These are phyloP conservation scores for Lipomyces lipofer DNA, from an alignment of 805 yeast genomes.

Conservation along the genomic window DNA sequence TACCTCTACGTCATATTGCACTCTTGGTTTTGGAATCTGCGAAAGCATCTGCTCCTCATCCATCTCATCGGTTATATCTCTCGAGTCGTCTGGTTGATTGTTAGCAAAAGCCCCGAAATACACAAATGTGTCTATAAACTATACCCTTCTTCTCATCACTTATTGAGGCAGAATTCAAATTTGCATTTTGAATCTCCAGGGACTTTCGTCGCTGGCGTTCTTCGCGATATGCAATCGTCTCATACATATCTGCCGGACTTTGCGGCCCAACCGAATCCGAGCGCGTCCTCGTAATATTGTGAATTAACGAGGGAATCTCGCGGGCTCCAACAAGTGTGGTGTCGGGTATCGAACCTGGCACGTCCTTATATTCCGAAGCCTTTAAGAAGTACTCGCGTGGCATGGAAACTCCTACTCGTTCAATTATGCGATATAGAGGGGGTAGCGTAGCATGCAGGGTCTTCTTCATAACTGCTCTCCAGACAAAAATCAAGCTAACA, in stretches of 20 bases:
- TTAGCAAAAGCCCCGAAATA: too few relatives aligned
- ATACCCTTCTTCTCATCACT: neutral
- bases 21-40: constrained; percentile 39
- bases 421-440: constrained; percentile 53
- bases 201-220: constrained; percentile 31
- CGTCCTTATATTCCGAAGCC: constrained; percentile 41
- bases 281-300: constrained; percentile 35
- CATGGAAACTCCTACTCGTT: constrained; percentile 42
- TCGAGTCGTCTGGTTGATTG: neutral
- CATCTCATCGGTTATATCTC: constrained; percentile 14
- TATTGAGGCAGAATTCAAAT: neutral
- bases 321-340: constrained; percentile 37
- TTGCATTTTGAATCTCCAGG: constrained; percentile 5
- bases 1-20: constrained; percentile 70
- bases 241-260: constrained; percentile 46
- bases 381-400: constrained; percentile 45
- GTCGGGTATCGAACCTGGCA: constrained; percentile 42
- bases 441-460: constrained; percentile 57
- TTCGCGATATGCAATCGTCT: constrained; percentile 40
- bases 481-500: constrained; percentile 56
- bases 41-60: constrained; percentile 33
- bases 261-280: constrained; percentile 46
- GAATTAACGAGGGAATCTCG: constrained; percentile 38
- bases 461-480: constrained; percentile 79
- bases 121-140: neutral